Base-by-base conservation (phyloP, 2,329 filamentous ascomycete species). In the Tolypocladium capitatum region DNA sequence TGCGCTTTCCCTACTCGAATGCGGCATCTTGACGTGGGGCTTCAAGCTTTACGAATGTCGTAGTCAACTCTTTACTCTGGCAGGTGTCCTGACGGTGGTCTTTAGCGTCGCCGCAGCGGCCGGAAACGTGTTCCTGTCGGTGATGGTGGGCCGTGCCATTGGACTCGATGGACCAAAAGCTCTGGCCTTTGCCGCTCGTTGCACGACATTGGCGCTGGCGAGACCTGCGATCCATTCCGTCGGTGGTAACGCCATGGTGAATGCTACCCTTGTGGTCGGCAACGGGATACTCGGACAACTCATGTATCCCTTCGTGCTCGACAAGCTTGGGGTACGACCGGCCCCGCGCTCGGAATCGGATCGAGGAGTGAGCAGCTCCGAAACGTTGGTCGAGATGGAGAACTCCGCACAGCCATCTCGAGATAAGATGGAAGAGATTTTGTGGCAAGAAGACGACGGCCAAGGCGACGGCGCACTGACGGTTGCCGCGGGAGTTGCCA, bases 41-140 rank as follows among this genome's bases (percentile, higher is more conserved):
- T 68, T 76, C 52, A 76, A 76, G 58, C 62, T 76, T 4, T 74
- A 69, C 53, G 71, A 74, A 51, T 74, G 70, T 57, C 70, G 72
- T 4, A 51, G 53, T 2, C 70, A 72, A 45, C 62, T 76, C 1
- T 63, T 71, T 42, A 73, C 69, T 21, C 53, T 62, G 1, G 65
- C 65, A 0, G 73, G 73, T 0, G 34, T 69, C 5, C 58, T 67
- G 2, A 66, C 68, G 0, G 52, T 70, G 5, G 7, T 65, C 4
- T 58, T 71, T 3, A 67, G 68, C 10, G 51, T 62, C 1, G 43
- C 56, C 1, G 58, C 65, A 0, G 71, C 73, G 0, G 59, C 63
- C 0, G 61, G 58, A 30, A 75, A 73, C 47, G 63, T 73, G 16
- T 66, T 68, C 11, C 50, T 68, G 10, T 68, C 67, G 2, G 69